Base-by-base conservation (phyloP, 2,329 filamentous ascomycete genomes). In the Blumeriella jaapii region DNA sequence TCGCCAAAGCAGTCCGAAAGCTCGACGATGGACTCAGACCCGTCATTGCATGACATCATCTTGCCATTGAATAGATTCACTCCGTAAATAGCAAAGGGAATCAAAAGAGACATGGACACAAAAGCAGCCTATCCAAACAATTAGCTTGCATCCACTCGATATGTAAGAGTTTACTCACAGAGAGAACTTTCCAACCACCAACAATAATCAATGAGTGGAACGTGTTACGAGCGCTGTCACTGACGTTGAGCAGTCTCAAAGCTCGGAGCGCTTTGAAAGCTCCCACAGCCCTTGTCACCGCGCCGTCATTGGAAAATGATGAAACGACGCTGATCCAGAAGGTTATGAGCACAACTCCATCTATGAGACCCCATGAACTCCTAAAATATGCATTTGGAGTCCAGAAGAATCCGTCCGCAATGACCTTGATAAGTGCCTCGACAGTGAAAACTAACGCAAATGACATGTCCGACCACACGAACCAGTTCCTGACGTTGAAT, bases 191-290 rank as follows among this genome's bases (percentile, higher is more conserved):
- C 81, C 84, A 91, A 45, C 85, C 86, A 35, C 87, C 89, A 36
- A 93, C 73, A 45, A 98, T 82, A 45, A 98, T 91, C 43, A 98
- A 76, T 2, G 89, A 93, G 57, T 98, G 91, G 56, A 98, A 98
- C 0, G 91, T 96, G 49, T 96, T 82, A 48, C 89, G 75, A 28
- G 91, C 87, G 52, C 85, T 95, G 57, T 96, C 86, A 57, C 89
- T 96, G 50, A 98, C 82, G 50, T 98, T 98, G 45, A 98, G 74
- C 36, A 98, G 62, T 26, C 91, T 76, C 33, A 98, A 65, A 30
- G 93, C 93, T 61, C 91, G 78, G 29, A 98, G 68, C 6, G 91
- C 91, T 63, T 98, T 98, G 67, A 98, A 96, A 11, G 91, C 91
- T 15, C 91, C 93, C 23, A 96, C 83, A 12, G 86, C 85, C 56